Base-by-base conservation (phyloP, 345 rosid species). In the Rubroshorea leprosula region DNA sequence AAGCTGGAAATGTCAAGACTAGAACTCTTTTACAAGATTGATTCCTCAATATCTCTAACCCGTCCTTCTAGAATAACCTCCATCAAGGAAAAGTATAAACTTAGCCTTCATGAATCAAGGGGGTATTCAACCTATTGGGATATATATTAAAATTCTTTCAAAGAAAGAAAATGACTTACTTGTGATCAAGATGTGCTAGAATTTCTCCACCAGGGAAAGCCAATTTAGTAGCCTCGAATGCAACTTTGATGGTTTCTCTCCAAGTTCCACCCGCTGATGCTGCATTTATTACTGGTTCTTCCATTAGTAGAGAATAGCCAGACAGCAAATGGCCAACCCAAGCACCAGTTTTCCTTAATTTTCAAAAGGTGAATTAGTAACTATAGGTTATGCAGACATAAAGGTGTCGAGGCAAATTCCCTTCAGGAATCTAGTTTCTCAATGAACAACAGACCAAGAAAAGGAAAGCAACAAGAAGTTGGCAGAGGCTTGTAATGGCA, bases 121-220 rank as follows among this genome's bases (percentile, higher is more conserved):
- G n/a, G n/a, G n/a, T n/a, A n/a, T n/a, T n/a, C n/a, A n/a, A n/a
- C n/a, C n/a, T n/a, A n/a, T n/a, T n/a, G n/a, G n/a, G n/a, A n/a
- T n/a, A n/a, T n/a, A n/a, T n/a, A n/a, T n/a, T n/a, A 56, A 39
- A 14, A 46, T 17, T 18, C 17, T 9, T 14, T 26, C 56, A 17
- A n/a, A n/a, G n/a, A n/a, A n/a, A n/a, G 14, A 27, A 2, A 6
- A 25, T 12, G 41, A 57, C 76, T 68, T 35, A 72, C 80, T 76
- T 76, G 70, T 66, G 69, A 69, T 76, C 80, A n/a, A 76, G 75
- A 66, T 76, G 77, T 12, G 75, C 77, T 49, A 76, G 51, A 60
- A 76, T 62, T 69, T 76, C 77, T 38, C 75, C 80, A 41, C 75
- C 75, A 5, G 80, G 80, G 49, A 76, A 76, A 27, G 72, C 75